Evolutionary conservation across 2,329 filamentous ascomycete genomes (phyloP).

Genomic region (Trichoderma asperellum): DNA sequence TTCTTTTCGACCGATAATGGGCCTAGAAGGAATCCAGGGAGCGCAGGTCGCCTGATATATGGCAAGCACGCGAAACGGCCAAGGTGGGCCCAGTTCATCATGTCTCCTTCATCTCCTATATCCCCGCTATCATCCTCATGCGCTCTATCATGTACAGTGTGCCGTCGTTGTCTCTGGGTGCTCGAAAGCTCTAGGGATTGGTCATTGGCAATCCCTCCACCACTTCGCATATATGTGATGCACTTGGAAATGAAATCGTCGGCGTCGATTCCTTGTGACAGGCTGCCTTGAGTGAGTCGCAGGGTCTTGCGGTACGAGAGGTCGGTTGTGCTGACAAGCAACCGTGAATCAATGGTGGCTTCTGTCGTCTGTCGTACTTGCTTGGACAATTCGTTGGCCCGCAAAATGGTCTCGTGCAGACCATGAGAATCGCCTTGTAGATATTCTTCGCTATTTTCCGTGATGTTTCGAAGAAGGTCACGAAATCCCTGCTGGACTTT

Average conservation of each 20-base stretch:
- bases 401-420: slow-evolving; percentile 66
- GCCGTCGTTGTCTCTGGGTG: slow-evolving; percentile 53
- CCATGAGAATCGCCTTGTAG: slow-evolving; percentile 67
- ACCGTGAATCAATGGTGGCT: slow-evolving; percentile 85
- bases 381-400: slow-evolving; percentile 66
- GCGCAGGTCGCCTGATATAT: slow-evolving; percentile 71
- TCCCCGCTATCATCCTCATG: slow-evolving; percentile 60
- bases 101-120: slow-evolving; percentile 73
- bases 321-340: slow-evolving; percentile 80
- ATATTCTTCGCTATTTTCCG: slow-evolving; percentile 75
- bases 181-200: slow-evolving; percentile 55
- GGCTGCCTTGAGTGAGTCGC: slow-evolving; percentile 72
- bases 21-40: slow-evolving; percentile 83
- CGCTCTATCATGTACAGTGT: slow-evolving; percentile 35
- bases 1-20: slow-evolving; percentile 90
- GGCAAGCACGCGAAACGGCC: slow-evolving; percentile 78
- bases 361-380: slow-evolving; percentile 86
- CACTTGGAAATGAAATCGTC: slow-evolving; percentile 93
- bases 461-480: slow-evolving; percentile 61
- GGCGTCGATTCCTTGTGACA: slow-evolving; percentile 76
- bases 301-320: slow-evolving; percentile 77
- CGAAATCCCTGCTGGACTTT: slow-evolving; percentile 71
- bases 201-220: slow-evolving; percentile 58
- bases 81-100: slow-evolving; percentile 83
- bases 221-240: slow-evolving; percentile 81